Evolutionary conservation across 1,284 basidiomycete species (phyloP), one percentile per base, ranked within the genome.

Genomic region (Austropuccinia psidii): DNA sequence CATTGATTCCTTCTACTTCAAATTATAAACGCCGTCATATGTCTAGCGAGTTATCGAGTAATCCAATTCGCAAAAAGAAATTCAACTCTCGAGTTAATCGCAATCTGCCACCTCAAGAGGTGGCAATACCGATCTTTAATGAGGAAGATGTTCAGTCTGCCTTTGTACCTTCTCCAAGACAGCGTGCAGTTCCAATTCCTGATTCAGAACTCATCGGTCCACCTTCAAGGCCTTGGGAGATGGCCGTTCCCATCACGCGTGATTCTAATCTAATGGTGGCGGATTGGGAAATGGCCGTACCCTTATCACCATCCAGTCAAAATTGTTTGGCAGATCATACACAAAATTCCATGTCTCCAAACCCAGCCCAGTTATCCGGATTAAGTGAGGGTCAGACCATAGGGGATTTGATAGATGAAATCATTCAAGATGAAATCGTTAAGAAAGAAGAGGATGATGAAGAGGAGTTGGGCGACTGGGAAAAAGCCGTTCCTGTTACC

Each of bases 121-220:
- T 70, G 31, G 67, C 67, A 4, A 55, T 70, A 45, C 67, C 67
- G 29, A 70, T 70, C 24, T 45, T 55, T 33, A 55, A 70, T 47
- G 31, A 52, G 8, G 67, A 55, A 21, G 43, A 37, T 24, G 37
- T 43, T 31, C 67, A 31, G 5, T 64, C 60, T 6, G 39, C 60
- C 60, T 29, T 45, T 24, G 8, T 47, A 17, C 17, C 41, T 24
- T 43, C 60, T 64, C 43, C n/a, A 64, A 49, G 27, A 7, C 11
- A 11, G 41, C 11, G n/a, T 45, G 67, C 67, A 1, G 29, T 60
- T 11, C 67, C 67, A 9, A 70, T 70, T 17, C 54, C 67, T 35
- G 67, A 70, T 45, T 70, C 55, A 27, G 55, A 70, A 43, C 49
- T 50, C 21, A 60, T 60, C 37, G 37, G 54, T 35, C 67, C 67